These are phyloP conservation scores for Penstemon barbatus DNA, from an alignment of 257 asterid species.

Conservation along the genomic window DNA sequence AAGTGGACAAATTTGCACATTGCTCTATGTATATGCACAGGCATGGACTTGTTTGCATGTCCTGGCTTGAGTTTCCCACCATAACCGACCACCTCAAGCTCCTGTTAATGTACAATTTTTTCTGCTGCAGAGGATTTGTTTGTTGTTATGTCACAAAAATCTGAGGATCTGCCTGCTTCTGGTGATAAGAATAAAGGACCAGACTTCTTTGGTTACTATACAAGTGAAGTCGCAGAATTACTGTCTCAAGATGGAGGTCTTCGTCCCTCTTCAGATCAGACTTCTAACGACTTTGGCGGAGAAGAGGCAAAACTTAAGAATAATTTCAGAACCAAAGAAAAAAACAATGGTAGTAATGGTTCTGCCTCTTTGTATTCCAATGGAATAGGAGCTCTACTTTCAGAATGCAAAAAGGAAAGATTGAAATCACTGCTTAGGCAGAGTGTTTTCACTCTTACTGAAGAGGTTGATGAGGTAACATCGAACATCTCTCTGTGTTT, in stretches of 20 bases:
- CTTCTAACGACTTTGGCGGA: conserved; percentile 28
- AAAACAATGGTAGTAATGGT: conserved; percentile 11
- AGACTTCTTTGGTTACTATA: conserved; percentile 65
- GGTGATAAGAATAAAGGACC: conserved; percentile 45
- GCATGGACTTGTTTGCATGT: background rate
- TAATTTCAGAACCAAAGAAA: conserved; percentile 25
- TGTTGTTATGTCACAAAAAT: conserved; percentile 42
- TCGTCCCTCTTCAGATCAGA: conserved; percentile 37
- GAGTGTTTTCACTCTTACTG: conserved; percentile 53
- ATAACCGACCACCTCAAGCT: background rate
- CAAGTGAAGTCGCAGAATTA: conserved; percentile 47
- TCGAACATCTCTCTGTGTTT: background rate
- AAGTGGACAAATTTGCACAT: conserved; percentile 3
- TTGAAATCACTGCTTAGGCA: conserved; percentile 56
- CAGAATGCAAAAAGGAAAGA: conserved; percentile 55
- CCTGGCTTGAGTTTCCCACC: background rate
- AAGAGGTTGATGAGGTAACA: conserved; percentile 80
- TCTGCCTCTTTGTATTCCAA: conserved; percentile 49
- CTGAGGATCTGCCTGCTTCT: conserved; percentile 27
- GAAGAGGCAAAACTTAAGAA: conserved; percentile 29
- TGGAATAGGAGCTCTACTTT: conserved; percentile 58
- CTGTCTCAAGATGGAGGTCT: conserved; percentile 51
- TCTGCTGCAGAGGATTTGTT: background rate
- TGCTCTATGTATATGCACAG: background rate
- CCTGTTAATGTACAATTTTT: background rate